Percentiles rank a stretch among this genome's conserved stretches.
Conservation (phyloP, 2,329 filamentous ascomycete genomes). For the Verticillium dahliae region DNA sequence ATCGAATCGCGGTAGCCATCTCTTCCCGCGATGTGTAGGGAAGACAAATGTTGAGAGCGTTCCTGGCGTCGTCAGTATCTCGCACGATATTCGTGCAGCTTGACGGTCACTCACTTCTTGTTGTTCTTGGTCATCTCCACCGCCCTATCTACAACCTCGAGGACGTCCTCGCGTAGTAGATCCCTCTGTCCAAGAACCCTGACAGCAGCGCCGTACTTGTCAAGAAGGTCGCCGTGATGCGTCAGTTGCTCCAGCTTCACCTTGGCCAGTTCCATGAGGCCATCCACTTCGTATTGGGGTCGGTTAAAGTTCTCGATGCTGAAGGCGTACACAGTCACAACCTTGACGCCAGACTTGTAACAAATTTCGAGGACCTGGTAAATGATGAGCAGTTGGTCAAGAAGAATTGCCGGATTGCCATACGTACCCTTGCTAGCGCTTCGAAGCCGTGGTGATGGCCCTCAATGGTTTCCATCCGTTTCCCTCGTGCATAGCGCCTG, state of each 20-base stretch:
- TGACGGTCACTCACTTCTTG: slow-evolving; percentile 50
- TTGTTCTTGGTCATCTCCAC: slow-evolving; percentile 84
- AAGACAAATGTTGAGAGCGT: slow-evolving; percentile 86
- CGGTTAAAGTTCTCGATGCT: slow-evolving; percentile 99
- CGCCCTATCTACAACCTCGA: slow-evolving; percentile 81
- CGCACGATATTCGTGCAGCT: too few relatives aligned
- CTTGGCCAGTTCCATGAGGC: slow-evolving; percentile 96
- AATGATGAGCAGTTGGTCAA: slow-evolving; percentile 10
- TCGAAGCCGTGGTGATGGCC: slow-evolving; percentile 96
- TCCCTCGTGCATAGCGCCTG: slow-evolving; percentile 79
- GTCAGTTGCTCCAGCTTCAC: slow-evolving; percentile 87
- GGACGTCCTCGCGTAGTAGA: slow-evolving; percentile 78
- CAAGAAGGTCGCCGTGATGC: slow-evolving; percentile 87
- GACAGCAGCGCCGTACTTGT: slow-evolving; percentile 85
- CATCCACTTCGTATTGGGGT: slow-evolving; percentile 92
- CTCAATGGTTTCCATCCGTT: slow-evolving; percentile 93
- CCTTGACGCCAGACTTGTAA: slow-evolving; percentile 94
- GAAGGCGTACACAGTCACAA: slow-evolving; percentile 97
- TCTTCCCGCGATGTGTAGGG: slow-evolving; percentile 95
- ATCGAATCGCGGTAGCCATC: slow-evolving; percentile 82
- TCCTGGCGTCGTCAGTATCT: slow-evolving; percentile 25
- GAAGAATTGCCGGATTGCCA: not conserved
- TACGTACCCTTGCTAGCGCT: slow-evolving; percentile 73
- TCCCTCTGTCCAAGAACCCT: slow-evolving; percentile 80
- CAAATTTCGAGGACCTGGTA: slow-evolving; percentile 85